Conservation (phyloP, 1,284 basidiomycete genomes). For the Sanghuangporus sanghuang region DNA sequence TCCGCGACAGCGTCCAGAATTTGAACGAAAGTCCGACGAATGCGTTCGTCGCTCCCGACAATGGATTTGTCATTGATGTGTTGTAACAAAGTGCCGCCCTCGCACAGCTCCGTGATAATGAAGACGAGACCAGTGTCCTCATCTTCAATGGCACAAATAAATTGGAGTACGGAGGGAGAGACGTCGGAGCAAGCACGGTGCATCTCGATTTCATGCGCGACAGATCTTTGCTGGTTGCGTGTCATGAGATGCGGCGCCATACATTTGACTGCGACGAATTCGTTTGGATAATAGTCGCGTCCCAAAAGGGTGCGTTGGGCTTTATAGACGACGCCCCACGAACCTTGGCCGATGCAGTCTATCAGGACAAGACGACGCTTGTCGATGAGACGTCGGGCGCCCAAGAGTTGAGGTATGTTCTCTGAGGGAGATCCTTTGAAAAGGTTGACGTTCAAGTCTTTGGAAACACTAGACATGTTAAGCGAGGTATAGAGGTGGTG, state of each 20-base stretch:
- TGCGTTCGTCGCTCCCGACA: constrained; percentile 75
- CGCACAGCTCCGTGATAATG: constrained; percentile 67
- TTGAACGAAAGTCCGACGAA: constrained; percentile 86
- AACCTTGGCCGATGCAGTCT: constrained; percentile 75
- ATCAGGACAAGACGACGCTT: constrained; percentile 49
- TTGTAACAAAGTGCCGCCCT: constrained; percentile 90
- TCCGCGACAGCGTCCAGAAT: constrained; percentile 92
- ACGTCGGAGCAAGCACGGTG: constrained; percentile 44
- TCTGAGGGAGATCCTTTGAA: too few species aligned
- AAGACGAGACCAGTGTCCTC: constrained; percentile 41
- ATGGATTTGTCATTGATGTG: constrained; percentile 59
- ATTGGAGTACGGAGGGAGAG: constrained; percentile 48
- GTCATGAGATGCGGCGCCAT: constrained; percentile 22
- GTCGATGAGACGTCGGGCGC: too few species aligned
- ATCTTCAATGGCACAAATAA: constrained; percentile 56
- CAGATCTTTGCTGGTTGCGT: constrained; percentile 35
- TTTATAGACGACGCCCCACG: constrained; percentile 95
- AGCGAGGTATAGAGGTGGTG: too few species aligned
- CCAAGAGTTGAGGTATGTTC: too few species aligned
- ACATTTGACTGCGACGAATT: constrained; percentile 70
- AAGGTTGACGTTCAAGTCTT: too few species aligned
- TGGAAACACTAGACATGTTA: too few species aligned
- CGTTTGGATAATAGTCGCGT: constrained; percentile 30
- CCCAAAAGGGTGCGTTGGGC: constrained; percentile 59
- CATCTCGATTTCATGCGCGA: constrained; percentile 46